Base-by-base conservation (phyloP, 192 early-diverging fungal genomes). In the Rhizophagus clarus region DNA sequence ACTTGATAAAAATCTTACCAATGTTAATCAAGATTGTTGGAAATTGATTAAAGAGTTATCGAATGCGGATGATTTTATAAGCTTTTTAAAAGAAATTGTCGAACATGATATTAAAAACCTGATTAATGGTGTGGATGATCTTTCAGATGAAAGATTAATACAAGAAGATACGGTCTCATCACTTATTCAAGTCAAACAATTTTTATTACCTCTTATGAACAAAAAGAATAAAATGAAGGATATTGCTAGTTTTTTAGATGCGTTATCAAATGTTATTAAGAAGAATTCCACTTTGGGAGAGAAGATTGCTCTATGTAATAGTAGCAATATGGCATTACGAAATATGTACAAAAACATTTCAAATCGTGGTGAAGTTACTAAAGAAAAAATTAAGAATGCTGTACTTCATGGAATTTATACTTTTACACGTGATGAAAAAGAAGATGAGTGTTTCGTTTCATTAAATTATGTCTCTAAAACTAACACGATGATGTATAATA, bases 121-220 rank as follows among this genome's bases (percentile, higher is more conserved):
- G 34, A 81, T 81, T 72, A 81, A 81, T 62, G 75, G 64, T 9
- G 80, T 77, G 34, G 80, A 81, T 37, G 80, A 81, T 42, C 71
- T 66, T 34, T 66, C 80, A 10, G 80, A 81, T 51, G 80, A 79
- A 68, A 63, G 66, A 31, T 56, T 71, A 15, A 71, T 79, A 20
- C 77, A 79, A 71, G 73, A 81, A 26, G 75, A 81, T 42, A 76
- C 73, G 0, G 66, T 81, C 0, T 68, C 64, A 8, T 69, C 80
- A 6, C 28, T 70, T 24, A 70, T 81, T 60, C 47, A 81, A 81
- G 76, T 81, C 66, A 71, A 69, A 15, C 80, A 81, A 61, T 81
- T 68, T 42, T 24, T 76, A n/a, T 26, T 62, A 6, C 74, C 76
- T 34, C 14, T 77, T 7, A 60, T 79, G 68, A 61, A 47, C 3